phyloP scores from a whole-genome alignment of 2,329 filamentous ascomycete genomes.

The Ceratocystis destructans region DNA sequence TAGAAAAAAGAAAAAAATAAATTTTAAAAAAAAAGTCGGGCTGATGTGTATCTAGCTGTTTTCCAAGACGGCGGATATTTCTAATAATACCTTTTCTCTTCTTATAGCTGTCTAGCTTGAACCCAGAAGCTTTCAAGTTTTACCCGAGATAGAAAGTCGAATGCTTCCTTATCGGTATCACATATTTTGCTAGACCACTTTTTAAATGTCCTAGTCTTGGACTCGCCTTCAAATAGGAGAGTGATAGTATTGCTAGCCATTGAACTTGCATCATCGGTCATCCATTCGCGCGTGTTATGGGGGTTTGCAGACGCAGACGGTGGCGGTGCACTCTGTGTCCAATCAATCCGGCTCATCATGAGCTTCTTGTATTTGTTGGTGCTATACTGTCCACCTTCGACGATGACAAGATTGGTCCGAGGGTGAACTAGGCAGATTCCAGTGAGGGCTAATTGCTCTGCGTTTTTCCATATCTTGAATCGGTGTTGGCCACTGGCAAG shows the following conservation, averaged over 20 bases:
- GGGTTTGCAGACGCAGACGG: slow-evolving; percentile 46
- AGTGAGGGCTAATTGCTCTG: slow-evolving; percentile 73
- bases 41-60: too few species aligned
- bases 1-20: too few species aligned
- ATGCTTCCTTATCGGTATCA: slow-evolving; percentile 80
- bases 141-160: slow-evolving; percentile 60
- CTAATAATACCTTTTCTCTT: background rate
- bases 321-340: slow-evolving; percentile 75
- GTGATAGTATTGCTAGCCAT: slow-evolving; percentile 68
- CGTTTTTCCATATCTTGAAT: slow-evolving; percentile 85
- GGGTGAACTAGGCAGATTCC: slow-evolving; percentile 89
- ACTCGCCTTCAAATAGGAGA: slow-evolving; percentile 82
- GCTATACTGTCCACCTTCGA: slow-evolving; percentile 77
- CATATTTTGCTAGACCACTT: slow-evolving; percentile 86
- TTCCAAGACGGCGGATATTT: background rate
- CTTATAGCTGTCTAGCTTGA: slow-evolving; percentile 13
- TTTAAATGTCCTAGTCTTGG: slow-evolving; percentile 65
- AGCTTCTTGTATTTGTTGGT: slow-evolving; percentile 80
- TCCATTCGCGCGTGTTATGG: slow-evolving; percentile 56
- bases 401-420: slow-evolving; percentile 74
- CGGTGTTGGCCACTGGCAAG: slow-evolving; percentile 88
- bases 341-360: slow-evolving; percentile 86
- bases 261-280: slow-evolving; percentile 68
- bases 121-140: slow-evolving; percentile 93
- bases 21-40: too few species aligned